Base-by-base conservation (phyloP, 768 basidiomycete species). In the Suillus variegatus region DNA sequence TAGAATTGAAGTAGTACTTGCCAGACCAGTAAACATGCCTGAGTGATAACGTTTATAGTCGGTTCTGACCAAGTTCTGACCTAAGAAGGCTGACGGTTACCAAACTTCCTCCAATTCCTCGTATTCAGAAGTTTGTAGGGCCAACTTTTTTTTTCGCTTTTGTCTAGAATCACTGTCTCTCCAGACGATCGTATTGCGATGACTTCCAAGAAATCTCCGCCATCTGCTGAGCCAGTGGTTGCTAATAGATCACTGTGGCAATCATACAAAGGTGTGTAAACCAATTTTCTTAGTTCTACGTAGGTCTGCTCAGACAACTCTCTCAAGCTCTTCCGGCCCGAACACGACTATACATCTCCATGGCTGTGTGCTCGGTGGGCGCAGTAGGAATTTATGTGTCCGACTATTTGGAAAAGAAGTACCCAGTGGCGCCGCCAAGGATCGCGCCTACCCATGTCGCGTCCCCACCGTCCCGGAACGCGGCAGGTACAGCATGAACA, bases 11-110 rank as follows among this genome's bases (percentile, higher is more conserved):
- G 16, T 6, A 54, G 40, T 49, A 74, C 88, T 72, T 81, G 91
- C 91, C 78, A 93, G 82, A 71, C 91, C 91, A 61, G 91, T 93
- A 76, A 93, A 93, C 91, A 93, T 92, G 54, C 20, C 10, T 1
- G 56, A 41, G 46, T 63, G 18, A 18, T 18, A 64, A 72, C 63
- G 56, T 65, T 32, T 60, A 32, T 46, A 35, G n/a, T 28, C 5
- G 22, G 51, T 12, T 35, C 14, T 6, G 43, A 18, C 32, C 32
- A 32, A 32, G 5, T 20, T 22, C 25, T 49, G n/a, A 22, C 32
- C 32, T 32, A 32, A 28, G 22, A 49, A 49, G 51, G 28, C 51
- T 28, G 51, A 47, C 36, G 43, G 14, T 46, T 38, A 52, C 51
- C 46, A 43, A 20, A 54, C 52, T 54, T 54, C 52, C 38, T 36